Evolutionary conservation across 1,139 yeast genomes (phyloP), one percentile per base, ranked within the genome.

Genomic region (Candida sp.): DNA sequence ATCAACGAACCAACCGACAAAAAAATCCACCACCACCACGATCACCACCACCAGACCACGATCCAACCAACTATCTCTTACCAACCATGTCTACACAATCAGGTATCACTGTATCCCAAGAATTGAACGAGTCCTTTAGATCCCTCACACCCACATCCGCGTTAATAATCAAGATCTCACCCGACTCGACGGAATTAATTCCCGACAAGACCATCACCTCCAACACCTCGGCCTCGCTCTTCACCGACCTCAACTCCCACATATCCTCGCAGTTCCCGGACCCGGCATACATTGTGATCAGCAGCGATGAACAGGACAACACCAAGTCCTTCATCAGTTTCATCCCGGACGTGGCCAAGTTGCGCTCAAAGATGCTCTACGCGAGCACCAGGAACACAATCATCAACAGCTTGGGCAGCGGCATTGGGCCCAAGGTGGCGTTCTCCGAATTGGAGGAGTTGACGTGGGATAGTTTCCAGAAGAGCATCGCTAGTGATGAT

Each of bases 301-400:
- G 64, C 7, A 63, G 62, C 27, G 42, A 38, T 5, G 31, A 38
- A 25, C 65, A 62, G 3, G 62, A 61, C 17, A 77, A 73, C 55
- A 77, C 84, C 17, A 17, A 17, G 17, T 17, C 17, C 3, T 92
- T 94, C 62, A 80, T 92, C 44, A 84, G 96, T 40, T 93, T 80
- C 71, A 94, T 94, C 46, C 98, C 99, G 0, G 98, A 94, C 66
- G 68, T 70, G 46, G 92, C 98, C 9, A 85, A 87, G 6, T 93
- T 94, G 34, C 81, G 93, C 53, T 81, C 83, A 53, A 94, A 94
- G 67, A 94, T 94, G 98, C 77, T 94, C 49, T 96, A 93, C 68
- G 98, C 99, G 3, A 88, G 97, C 3, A 86, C 96, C 22, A 90
- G 90, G 57, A 87, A 84, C 63, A 85, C 96, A 1, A 70, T 94